Base-by-base conservation (phyloP, 2,329 filamentous ascomycete genomes). In the Albophoma yamanashiensis region DNA sequence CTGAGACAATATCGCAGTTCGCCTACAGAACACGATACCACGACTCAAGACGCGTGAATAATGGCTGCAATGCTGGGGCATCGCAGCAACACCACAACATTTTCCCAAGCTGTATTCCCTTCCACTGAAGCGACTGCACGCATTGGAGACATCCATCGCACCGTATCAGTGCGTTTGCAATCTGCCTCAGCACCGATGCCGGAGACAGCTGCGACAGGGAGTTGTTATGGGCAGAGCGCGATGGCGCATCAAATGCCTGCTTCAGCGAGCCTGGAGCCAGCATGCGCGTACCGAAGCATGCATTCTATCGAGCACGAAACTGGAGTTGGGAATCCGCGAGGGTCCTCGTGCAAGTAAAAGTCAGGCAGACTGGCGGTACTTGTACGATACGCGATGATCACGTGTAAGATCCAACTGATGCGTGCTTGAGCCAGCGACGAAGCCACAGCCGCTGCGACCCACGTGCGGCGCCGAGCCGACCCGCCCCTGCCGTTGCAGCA, bases 391-490 rank as follows among this genome's bases (percentile, higher is more conserved):
- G 34, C 34, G 34, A 36, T 2, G 34, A 36, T 36, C 34, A 36
- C 34, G 34, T 36, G 39, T 20, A 11, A 2, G 47, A 53, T 27
- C 27, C 27, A 31, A 31, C 27, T 31, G 27, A 31, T 3, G 27
- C 9, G 27, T 27, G 31, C 25, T 38, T 40, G 43, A 36, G 34
- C 22, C 57, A 31, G n/a, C 43, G 15, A 20, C 15, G 2, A 36
- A 50, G 45, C 45, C 42, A 52, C 57, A 50, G 57, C 50, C 57
- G 47, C 57, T 27, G 25, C 22, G 45, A 39, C 31, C 57, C 57
- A 53, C 57, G 57, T 58, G 47, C 43, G 45, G 42, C 36, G 47
- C 57, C 57, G 57, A 58, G n/a, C 57, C 57, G 57, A 42, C 57
- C 57, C 57, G 57, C 34, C 17, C 34, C 31, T 40, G 43, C 57